Conservation (phyloP, 345 rosid species). For the Litchi chinensis region DNA sequence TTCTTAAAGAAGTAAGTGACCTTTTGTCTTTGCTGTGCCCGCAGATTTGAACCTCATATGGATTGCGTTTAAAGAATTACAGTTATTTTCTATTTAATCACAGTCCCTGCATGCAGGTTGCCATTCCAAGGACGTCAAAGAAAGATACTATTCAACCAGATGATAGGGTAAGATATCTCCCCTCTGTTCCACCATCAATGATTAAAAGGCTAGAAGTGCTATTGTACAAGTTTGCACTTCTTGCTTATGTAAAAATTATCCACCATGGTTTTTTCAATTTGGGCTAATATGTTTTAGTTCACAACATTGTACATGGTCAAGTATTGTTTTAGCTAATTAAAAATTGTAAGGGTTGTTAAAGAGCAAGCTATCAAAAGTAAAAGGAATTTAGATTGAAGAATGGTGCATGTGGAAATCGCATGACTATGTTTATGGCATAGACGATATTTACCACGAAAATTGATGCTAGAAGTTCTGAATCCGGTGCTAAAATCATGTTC, state of each 20-base stretch:
- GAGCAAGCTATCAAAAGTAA: neutral
- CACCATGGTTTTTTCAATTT: neutral
- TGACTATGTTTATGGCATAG: no score
- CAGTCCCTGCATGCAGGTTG: slow-evolving; percentile 21
- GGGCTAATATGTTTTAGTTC: neutral
- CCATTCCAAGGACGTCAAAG: slow-evolving; percentile 9
- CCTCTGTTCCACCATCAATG: neutral
- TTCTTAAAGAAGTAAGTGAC: slow-evolving; percentile 50
- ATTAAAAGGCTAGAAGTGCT: neutral
- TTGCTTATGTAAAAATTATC: neutral
- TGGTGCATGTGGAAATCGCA: no score
- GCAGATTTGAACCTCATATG: neutral
- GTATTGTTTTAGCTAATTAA: neutral
- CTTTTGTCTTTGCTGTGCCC: neutral
- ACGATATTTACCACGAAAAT: neutral
- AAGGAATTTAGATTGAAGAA: no score
- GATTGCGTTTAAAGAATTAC: neutral
- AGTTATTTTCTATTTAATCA: neutral
- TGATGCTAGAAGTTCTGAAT: neutral
- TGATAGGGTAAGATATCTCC: slow-evolving; percentile 8
- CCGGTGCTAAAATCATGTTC: no score
- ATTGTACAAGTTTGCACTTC: neutral
- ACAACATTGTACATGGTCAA: no score
- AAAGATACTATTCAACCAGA: neutral
- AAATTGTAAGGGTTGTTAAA: no score